Conservation (phyloP, 2,329 filamentous ascomycete genomes). For the Cordyceps tenuipes region DNA sequence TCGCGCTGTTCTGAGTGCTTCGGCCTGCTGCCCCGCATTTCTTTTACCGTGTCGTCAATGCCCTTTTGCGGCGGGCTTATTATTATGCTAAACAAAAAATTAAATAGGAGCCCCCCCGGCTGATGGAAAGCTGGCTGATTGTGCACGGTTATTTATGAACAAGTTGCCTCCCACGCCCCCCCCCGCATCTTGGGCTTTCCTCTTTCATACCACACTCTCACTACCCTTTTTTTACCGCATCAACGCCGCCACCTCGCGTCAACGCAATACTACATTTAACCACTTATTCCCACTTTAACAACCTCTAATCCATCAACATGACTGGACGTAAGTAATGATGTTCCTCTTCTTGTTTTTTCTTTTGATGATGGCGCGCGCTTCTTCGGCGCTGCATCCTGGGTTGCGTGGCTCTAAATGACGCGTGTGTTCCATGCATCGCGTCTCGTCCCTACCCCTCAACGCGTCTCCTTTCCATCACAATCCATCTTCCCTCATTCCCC, state of each 20-base stretch:
- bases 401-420: constrained; percentile 1
- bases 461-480: not conserved
- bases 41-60: not conserved
- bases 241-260: constrained; percentile 12
- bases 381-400: not conserved
- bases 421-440: not conserved
- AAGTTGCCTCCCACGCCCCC: constrained; percentile 17
- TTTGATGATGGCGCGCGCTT: not conserved
- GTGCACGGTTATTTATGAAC: constrained; percentile 29
- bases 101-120: constrained; percentile 14
- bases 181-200: constrained; percentile 20
- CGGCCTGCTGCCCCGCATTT: not conserved
- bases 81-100: not conserved
- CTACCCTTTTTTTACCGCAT: not conserved
- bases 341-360: constrained; percentile 6
- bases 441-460: not conserved
- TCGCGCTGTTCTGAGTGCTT: no score
- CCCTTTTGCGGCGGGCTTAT: not conserved
- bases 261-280: constrained; percentile 18
- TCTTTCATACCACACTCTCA: constrained; percentile 15
- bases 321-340: constrained; percentile 49
- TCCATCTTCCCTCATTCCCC: no score
- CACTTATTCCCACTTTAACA: constrained; percentile 15
- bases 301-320: constrained; percentile 43
- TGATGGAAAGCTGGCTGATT: constrained; percentile 31